Base-by-base conservation (phyloP, 176 grass and related monocot species). In the Avena atlantica region DNA sequence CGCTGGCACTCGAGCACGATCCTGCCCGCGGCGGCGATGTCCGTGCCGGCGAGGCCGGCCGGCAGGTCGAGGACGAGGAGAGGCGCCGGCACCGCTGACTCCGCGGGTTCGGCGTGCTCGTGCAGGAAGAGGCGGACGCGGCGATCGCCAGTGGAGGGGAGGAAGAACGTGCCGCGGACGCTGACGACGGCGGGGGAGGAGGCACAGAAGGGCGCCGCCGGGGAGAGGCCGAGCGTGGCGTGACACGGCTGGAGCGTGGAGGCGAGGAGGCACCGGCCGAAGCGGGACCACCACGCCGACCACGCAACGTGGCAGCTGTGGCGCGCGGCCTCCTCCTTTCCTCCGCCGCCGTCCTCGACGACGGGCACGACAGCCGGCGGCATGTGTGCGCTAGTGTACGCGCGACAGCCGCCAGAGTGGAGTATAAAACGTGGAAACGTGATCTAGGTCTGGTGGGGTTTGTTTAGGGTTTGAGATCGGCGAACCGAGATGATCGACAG, bases 91-190 rank as follows among this genome's bases (percentile, higher is more conserved):
- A 17, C 85, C 29, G 20, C 34, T 0, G 81, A 7, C 3, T 77
- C 74, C 27, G 25, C 25, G 8, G 31, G 57, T 17, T 12, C 65
- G 9, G 81, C 5, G 14, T 75, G 75, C n/a, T 86, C 86, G 64
- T 93, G 89, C 24, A 93, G 83, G 79, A 85, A 91, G 86, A 93
- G 89, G 27, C 81, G 81, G 47, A 90, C 60, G 62, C 85, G 88
- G 23, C 82, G 82, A 72, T 90, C 85, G 25, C 81, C 82, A 2
- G 85, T 56, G 37, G 82, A 70, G 25, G 89, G 89, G 14, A 86
- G 49, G 86, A 91, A 83, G 86, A 93, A 40, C 78, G 92, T 93
- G 80, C 92, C 89, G 14, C 88, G 80, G 68, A 93, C 89, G 14
- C 88, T 76, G 68, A 93, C 68, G 52, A 34, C 13, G 81, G 44